These are phyloP conservation scores for Aspergillus sclerotioniger DNA, from an alignment of 495 filamentous ascomycete genomes.

Conservation along the genomic window DNA sequence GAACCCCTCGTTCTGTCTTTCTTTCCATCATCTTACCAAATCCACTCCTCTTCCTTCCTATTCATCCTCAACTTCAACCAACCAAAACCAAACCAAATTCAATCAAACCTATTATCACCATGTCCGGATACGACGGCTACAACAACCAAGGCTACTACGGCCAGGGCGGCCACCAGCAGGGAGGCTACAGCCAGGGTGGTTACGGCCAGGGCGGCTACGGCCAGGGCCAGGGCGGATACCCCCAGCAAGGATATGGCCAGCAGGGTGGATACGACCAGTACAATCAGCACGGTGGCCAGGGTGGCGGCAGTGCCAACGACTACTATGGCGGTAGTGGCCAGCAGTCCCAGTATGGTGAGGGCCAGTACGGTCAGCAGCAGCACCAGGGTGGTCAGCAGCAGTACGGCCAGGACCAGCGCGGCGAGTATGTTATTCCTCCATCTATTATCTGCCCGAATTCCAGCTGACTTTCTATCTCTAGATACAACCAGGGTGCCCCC, in stretches of 20 bases:
- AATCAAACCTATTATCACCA: constrained; percentile 18
- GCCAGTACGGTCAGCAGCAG: constrained; percentile 22
- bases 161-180: constrained; percentile 29
- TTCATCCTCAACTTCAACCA: background rate
- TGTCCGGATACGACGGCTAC: constrained; percentile 38
- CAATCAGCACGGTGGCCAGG: constrained; percentile 23
- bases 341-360: constrained; percentile 27
- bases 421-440: constrained; percentile 18
- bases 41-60: background rate
- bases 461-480: background rate
- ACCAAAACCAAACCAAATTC: background rate
- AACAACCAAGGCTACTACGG: constrained; percentile 27
- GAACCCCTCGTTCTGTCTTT: constrained; percentile 18
- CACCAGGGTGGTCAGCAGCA: constrained; percentile 27
- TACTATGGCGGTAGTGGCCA: constrained; percentile 30
- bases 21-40: constrained; percentile 20
- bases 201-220: constrained; percentile 23
- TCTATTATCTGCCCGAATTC: background rate
- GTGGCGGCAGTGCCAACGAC: constrained; percentile 24
- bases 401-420: constrained; percentile 24
- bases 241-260: constrained; percentile 26
- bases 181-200: constrained; percentile 25
- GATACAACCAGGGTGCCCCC: constrained; percentile 24
- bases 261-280: constrained; percentile 28
- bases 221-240: constrained; percentile 33